Percentiles rank a stretch among this genome's conserved stretches.
Conservation (phyloP, 305 asterid species). For the Stenogyne calaminthoides region DNA sequence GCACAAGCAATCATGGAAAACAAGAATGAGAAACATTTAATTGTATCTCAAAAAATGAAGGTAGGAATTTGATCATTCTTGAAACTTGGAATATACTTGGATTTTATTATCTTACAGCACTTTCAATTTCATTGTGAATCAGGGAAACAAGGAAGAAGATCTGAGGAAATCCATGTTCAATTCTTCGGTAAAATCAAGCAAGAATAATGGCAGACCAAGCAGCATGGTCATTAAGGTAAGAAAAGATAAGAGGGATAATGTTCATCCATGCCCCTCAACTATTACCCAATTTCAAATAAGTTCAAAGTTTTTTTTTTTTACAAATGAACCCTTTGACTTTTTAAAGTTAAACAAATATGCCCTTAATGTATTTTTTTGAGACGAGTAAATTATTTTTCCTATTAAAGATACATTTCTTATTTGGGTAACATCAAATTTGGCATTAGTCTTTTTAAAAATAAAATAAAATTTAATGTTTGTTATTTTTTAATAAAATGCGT, state of each 20-base stretch:
- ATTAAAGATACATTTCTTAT: no score
- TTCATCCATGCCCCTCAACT: no score
- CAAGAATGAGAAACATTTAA: conserved; percentile 30
- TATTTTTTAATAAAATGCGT: no score
- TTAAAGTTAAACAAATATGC: no score
- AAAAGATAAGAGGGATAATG: neutral
- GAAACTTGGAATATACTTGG: neutral
- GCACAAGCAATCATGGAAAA: conserved; percentile 41
- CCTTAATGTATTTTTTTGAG: no score
- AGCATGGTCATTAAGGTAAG: conserved; percentile 59
- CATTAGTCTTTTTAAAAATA: no score
- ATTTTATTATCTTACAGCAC: neutral
- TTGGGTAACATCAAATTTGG: no score
- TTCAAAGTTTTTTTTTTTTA: no score
- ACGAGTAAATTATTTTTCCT: no score
- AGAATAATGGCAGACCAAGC: conserved; percentile 51
- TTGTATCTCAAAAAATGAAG: conserved; percentile 37
- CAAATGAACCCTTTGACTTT: no score
- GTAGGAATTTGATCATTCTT: conserved; percentile 28
- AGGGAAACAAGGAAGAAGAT: conserved; percentile 52
- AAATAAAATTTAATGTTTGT: no score
- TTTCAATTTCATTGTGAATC: conserved; percentile 7
- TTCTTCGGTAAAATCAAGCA: conserved; percentile 32
- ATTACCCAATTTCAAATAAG: no score
- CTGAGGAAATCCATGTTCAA: conserved; percentile 41